phyloP scores from a whole-genome alignment of 2,329 filamentous ascomycete genomes.

The Paracoccidioides brasiliensis region DNA sequence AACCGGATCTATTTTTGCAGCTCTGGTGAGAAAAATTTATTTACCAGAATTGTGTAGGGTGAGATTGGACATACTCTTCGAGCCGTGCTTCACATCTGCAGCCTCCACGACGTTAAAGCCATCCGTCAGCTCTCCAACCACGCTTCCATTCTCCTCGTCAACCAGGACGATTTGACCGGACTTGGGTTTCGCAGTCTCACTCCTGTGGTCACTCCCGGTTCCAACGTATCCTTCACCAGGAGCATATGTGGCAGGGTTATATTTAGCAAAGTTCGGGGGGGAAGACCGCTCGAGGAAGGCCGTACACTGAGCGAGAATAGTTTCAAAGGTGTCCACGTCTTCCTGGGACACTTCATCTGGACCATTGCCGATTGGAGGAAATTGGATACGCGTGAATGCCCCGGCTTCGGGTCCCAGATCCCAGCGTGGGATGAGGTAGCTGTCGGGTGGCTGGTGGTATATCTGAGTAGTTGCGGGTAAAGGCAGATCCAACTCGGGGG shows the following conservation, averaged over 20 bases:
- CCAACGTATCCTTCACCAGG: constrained; percentile 65
- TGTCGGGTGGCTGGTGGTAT: constrained; percentile 84
- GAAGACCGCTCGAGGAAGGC: constrained; percentile 79
- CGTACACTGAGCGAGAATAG: constrained; percentile 93
- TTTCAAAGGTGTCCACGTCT: constrained; percentile 92
- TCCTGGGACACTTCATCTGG: constrained; percentile 59
- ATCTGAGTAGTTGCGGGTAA: constrained; percentile 93
- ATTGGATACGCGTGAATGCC: constrained; percentile 87
- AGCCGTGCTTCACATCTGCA: constrained; percentile 63
- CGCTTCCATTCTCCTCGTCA: constrained; percentile 90
- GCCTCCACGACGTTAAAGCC: constrained; percentile 72
- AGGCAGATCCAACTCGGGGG: constrained; percentile 85
- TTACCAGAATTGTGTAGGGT: not conserved
- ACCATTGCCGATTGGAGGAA: constrained; percentile 59
- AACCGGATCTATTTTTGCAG: constrained; percentile 30
- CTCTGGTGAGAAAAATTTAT: constrained; percentile 3
- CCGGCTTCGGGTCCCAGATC: constrained; percentile 78
- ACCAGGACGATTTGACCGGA: constrained; percentile 77
- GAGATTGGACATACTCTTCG: constrained; percentile 56
- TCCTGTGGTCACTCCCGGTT: constrained; percentile 12
- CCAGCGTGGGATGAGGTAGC: constrained; percentile 92
- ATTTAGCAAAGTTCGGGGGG: constrained; percentile 43
- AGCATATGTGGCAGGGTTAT: constrained; percentile 70
- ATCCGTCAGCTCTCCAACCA: constrained; percentile 81
- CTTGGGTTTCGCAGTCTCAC: constrained; percentile 27